Evolutionary conservation across 2,329 filamentous ascomycete genomes (phyloP).

Genomic region (Hypoxylon sp.): DNA sequence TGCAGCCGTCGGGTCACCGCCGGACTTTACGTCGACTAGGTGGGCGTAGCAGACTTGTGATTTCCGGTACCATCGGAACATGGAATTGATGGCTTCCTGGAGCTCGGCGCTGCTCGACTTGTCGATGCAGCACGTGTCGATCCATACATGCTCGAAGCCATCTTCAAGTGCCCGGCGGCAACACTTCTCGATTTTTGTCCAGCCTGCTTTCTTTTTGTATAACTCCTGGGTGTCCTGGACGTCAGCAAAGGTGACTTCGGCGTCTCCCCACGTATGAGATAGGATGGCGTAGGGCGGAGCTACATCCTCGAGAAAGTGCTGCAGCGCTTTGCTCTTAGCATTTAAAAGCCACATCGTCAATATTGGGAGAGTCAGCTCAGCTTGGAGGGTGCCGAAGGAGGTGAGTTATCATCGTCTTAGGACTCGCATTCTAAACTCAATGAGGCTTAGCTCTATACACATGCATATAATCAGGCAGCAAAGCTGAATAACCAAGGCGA

Average conservation of each 20-base stretch:
- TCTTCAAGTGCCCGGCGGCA: conserved; percentile 1
- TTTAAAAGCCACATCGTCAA: conserved; percentile 3
- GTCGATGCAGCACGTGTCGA: conserved; percentile 22
- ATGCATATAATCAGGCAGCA: not conserved
- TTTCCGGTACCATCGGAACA: conserved; percentile 15
- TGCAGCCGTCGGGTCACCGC: not conserved
- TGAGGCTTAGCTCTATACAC: not conserved
- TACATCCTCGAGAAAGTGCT: not conserved
- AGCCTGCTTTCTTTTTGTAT: conserved; percentile 3
- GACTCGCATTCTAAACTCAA: no score
- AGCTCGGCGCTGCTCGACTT: conserved; percentile 8
- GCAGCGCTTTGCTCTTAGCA: conserved; percentile 1
- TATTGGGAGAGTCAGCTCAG: no score
- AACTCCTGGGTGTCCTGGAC: not conserved
- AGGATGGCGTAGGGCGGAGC: conserved; percentile 14
- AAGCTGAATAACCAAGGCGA: not conserved
- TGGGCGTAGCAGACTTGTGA: conserved; percentile 15
- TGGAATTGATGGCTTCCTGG: conserved; percentile 2
- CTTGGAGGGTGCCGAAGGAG: no score
- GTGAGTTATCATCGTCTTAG: no score
- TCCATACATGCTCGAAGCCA: conserved; percentile 9
- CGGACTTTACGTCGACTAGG: conserved; percentile 2
- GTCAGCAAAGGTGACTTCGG: conserved; percentile 6
- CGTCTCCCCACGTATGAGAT: conserved; percentile 13
- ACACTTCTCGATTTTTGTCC: conserved; percentile 1